These are phyloP conservation scores for Phytophthora pseudosyringae DNA, from an alignment of 352 stramenopile species.

Conservation along the genomic window DNA sequence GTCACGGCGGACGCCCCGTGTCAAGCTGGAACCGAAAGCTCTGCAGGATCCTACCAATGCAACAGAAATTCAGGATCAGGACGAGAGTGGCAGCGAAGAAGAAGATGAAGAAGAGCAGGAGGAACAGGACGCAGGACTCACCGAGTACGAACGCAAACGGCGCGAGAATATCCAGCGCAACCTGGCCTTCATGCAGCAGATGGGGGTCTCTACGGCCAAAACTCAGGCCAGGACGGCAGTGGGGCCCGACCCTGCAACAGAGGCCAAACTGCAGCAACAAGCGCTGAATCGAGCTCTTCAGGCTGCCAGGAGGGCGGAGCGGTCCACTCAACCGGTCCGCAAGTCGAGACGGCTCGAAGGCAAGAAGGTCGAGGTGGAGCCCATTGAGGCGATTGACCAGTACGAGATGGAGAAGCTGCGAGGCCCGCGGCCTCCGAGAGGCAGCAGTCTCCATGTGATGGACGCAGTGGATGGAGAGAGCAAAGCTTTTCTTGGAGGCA, in stretches of 20 bases:
- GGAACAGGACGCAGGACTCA: slow-evolving; percentile 33
- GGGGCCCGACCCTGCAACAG: slow-evolving; percentile 7
- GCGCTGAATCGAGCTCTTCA: slow-evolving; percentile 17
- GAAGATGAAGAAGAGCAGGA: not conserved
- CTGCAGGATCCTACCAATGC: slow-evolving; percentile 1
- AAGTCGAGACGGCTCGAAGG: slow-evolving; percentile 75
- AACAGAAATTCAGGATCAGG: slow-evolving; percentile 10
- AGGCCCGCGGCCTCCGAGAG: slow-evolving; percentile 7
- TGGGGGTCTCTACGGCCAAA: slow-evolving; percentile 82
- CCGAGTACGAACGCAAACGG: slow-evolving; percentile 84
- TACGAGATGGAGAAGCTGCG: slow-evolving; percentile 27
- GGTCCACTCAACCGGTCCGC: slow-evolving; percentile 42
- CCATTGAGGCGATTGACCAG: slow-evolving; percentile 35
- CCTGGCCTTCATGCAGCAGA: slow-evolving; percentile 82
- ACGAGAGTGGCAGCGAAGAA: slow-evolving; percentile 9
- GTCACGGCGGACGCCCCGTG: slow-evolving; percentile 5
- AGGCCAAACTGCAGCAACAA: slow-evolving; percentile 21
- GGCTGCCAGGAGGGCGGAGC: slow-evolving; percentile 25
- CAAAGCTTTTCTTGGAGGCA: slow-evolving; percentile 49
- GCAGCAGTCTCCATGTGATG: slow-evolving; percentile 32
- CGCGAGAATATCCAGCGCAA: slow-evolving; percentile 88
- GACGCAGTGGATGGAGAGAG: slow-evolving; percentile 40
- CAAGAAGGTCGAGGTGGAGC: slow-evolving; percentile 53
- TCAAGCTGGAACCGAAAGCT: slow-evolving; percentile 20
- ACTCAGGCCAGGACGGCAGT: slow-evolving; percentile 65